Evolutionary conservation across 768 basidiomycete genomes (phyloP), one percentile per base, ranked within the genome.

Genomic region (Boletales sp.): DNA sequence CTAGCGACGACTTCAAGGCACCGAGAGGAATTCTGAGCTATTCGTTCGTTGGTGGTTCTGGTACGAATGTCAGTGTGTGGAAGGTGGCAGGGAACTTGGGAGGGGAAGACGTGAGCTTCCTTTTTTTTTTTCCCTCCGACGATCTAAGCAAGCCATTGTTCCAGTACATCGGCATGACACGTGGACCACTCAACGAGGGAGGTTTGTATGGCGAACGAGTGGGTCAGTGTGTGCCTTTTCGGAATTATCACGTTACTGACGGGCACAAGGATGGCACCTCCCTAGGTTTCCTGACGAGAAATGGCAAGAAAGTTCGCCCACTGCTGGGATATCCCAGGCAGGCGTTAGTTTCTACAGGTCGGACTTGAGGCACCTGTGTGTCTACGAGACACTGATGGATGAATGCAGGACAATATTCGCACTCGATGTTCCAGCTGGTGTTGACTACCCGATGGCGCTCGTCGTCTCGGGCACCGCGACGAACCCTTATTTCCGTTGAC

Each of bases 111-210:
- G 77, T 75, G 43, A 49, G 72, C 54, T 3, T 17, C 35, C 32
- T 40, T n/a, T 8, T 51, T 48, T 25, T 21, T 36, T 11, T 25
- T 4, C 4, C 41, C 17, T 6, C 31, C 17, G 31, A 39, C 8
- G n/a, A 15, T 35, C 6, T 13, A 33, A 10, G 42, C 39, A 49
- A 19, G 28, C n/a, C 37, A 11, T 40, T 25, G 11, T 2, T 43
- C n/a, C 25, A 78, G 75, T 78, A 76, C 54, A 61, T 64, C 30
- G 81, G 84, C 58, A 70, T 50, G 17, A 65, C 69, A 21, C 74
- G 82, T 15, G 82, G 81, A 7, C 71, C 79, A n/a, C 63, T 80
- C 49, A 83, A 84, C 53, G 81, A 82, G 59, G 82, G 82, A 8
- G 82, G 82, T 2, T 58, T 81, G 2, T 81, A 74, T 48, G 79